Evolutionary conservation across 257 asterid genomes (phyloP).

Genomic region (Lithospermum erythrorhizon): DNA sequence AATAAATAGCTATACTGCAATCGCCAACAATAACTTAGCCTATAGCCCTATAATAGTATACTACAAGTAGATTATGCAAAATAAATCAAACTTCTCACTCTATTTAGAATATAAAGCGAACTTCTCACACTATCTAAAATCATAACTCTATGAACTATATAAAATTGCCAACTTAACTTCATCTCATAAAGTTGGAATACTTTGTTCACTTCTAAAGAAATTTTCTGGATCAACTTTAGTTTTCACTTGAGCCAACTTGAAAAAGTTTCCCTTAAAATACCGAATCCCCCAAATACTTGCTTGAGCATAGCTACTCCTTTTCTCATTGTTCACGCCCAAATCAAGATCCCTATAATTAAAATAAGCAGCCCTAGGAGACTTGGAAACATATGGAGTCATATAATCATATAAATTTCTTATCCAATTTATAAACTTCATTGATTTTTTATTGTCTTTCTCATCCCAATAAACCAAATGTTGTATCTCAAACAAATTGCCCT

Average conservation of each 20-base stretch:
- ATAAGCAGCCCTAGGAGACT: constrained; percentile 28
- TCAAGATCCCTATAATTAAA: constrained; percentile 36
- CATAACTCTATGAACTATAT: not conserved
- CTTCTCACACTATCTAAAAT: not conserved
- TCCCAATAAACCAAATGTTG: constrained; percentile 27
- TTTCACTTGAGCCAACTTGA: constrained; percentile 29
- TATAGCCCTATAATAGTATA: too few species aligned
- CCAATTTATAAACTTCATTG: constrained; percentile 25
- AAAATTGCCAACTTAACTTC: not conserved
- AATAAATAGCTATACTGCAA: too few species aligned
- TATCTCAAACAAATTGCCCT: constrained; percentile 29
- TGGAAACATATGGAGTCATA: constrained; percentile 27
- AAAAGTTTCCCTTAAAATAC: constrained; percentile 26
- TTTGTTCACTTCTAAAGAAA: constrained; percentile 34
- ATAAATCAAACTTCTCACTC: not conserved
- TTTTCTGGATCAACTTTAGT: constrained; percentile 26
- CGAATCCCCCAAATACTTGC: constrained; percentile 31
- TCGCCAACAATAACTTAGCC: too few species aligned
- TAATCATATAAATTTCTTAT: constrained; percentile 22
- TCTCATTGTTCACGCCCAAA: constrained; percentile 23
- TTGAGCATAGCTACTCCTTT: constrained; percentile 18
- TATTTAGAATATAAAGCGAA: not conserved
- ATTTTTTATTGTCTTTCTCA: constrained; percentile 9
- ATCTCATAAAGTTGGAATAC: constrained; percentile 17
- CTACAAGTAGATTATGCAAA: too few species aligned